Evolutionary conservation across 257 asterid genomes (phyloP), one percentile per base, ranked within the genome.

Genomic region (Oldenlandia corymbosa): DNA sequence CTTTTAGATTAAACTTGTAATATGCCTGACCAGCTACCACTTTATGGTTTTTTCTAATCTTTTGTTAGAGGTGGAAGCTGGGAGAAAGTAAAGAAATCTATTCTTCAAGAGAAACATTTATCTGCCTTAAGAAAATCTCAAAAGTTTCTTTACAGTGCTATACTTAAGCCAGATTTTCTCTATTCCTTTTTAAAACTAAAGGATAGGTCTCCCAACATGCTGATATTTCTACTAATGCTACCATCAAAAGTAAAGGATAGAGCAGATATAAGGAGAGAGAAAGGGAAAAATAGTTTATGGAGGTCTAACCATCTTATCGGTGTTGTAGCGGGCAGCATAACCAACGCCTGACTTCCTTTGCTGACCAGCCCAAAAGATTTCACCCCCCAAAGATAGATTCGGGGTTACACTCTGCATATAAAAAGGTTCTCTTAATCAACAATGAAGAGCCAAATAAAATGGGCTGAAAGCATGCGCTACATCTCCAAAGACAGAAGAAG

Each of bases 351-450:
- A 89, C 75, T 86, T 92, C 58, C 95, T 77, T 76, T 85, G 95
- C 70, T 88, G 97, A 75, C 98, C 97, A 72, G 95, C 93, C 98
- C 98, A 92, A 79, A 89, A 88, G 47, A 85, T 84, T 75, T 88
- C 98, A 56, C 98, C 95, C 37, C 96, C 98, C 80, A 88, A 76
- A 24, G 97, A 92, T 64, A 92, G 73, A 74, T 70, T 72, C 49
- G 84, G 83, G 62, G 88, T 81, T 58, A 92, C 84, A 64, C 95
- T 92, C 98, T 92, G 86, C 81, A 75, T 66, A 49, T 49, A 71
- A 65, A 70, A 62, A 65, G 42, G 20, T 26, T 64, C 39, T 45
- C 47, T 60, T 36, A 36, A 47, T 32, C 47, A 53, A 46, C 18
- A 28, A 46, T 20, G 27, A 63, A 48, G 24, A 31, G 14, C 1